A percentile compares a stretch with the other conserved stretches of the same genome.
Conservation (phyloP, 305 asterid genomes). For the Solanum chacoense region DNA sequence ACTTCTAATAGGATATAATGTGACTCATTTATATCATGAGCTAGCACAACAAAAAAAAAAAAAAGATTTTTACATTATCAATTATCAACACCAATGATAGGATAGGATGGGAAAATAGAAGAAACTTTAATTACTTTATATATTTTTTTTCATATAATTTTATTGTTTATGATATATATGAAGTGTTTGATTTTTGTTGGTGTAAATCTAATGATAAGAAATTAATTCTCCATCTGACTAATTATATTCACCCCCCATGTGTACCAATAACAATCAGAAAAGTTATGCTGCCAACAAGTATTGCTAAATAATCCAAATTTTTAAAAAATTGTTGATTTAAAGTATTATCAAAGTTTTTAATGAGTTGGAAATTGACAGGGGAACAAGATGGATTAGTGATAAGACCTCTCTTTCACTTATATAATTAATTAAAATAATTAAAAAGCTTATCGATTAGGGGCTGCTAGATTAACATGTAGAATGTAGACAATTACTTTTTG, state of each 20-base stretch:
- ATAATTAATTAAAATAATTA: not conserved
- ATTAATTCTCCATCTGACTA: not conserved
- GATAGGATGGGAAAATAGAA: not conserved
- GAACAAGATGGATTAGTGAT: conserved; percentile 4
- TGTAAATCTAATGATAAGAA: not conserved
- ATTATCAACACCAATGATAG: not conserved
- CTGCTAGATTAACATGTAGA: not conserved
- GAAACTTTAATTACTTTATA: not conserved
- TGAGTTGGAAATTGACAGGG: not conserved
- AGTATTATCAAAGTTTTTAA: not conserved
- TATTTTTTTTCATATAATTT: not conserved
- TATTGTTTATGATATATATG: not conserved
- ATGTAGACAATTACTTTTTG: not conserved
- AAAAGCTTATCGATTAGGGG: not conserved
- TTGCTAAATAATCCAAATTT: not conserved
- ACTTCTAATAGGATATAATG: not conserved
- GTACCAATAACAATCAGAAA: not conserved
- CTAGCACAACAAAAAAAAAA: no score
- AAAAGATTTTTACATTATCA: not conserved
- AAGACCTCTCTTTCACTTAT: not conserved
- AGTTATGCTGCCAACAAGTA: not conserved
- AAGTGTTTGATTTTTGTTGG: not conserved
- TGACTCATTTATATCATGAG: not conserved
- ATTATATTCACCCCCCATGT: not conserved
- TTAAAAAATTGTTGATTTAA: not conserved